Evolutionary conservation across 2,329 filamentous ascomycete species (phyloP).

Genomic region (Coniella vitis): DNA sequence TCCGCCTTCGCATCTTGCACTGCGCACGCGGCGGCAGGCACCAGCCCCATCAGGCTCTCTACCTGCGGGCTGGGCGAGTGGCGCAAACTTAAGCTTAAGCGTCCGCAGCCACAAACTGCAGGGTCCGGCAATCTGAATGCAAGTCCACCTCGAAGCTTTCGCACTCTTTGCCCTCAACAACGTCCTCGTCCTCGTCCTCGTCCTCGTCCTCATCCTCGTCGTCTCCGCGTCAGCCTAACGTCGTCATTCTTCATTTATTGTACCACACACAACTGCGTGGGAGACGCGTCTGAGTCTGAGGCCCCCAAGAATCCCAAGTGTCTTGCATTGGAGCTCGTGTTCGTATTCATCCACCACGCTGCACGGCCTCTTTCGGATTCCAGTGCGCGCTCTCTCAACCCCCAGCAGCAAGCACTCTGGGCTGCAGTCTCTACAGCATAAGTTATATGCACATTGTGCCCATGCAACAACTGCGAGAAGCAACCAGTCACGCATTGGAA

Average conservation of each 20-base stretch:
- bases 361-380: too few species aligned
- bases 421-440: too few species aligned
- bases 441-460: too few species aligned
- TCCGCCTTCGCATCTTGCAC: neutral
- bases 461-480: neutral
- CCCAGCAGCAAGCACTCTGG: too few species aligned
- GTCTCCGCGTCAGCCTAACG: too few species aligned
- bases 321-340: too few species aligned
- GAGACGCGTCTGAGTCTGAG: too few species aligned
- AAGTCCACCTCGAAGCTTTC: neutral
- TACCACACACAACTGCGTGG: too few species aligned
- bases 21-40: neutral
- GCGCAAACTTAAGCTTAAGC: slow-evolving; percentile 14
- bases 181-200: neutral
- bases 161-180: neutral
- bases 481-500: neutral
- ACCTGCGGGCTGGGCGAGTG: slow-evolving; percentile 9
- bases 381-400: too few species aligned
- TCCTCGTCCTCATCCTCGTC: neutral
- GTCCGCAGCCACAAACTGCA: slow-evolving; percentile 15
- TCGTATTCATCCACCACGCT: too few species aligned
- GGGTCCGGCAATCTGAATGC: slow-evolving; percentile 10
- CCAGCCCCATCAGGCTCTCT: neutral
- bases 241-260: too few species aligned
- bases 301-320: too few species aligned